These are phyloP conservation scores for Thozetella sp. DNA, from an alignment of 495 filamentous ascomycete species.

Conservation along the genomic window DNA sequence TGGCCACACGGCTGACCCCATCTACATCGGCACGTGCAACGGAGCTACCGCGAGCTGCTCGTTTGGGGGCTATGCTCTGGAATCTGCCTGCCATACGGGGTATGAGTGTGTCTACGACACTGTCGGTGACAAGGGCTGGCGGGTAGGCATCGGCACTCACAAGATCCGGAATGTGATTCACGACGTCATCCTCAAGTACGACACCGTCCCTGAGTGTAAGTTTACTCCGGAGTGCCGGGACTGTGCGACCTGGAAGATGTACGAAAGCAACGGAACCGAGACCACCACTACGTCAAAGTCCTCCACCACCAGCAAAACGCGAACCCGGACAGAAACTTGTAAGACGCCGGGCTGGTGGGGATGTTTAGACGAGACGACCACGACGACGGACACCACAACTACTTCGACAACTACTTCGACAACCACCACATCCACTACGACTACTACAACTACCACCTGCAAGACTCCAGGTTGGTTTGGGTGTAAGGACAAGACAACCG, in stretches of 20 bases:
- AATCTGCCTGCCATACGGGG: constrained; percentile 88
- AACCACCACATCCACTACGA: constrained; percentile 43
- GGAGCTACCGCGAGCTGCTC: constrained; percentile 85
- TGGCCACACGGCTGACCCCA: constrained; percentile 92
- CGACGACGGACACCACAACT: constrained; percentile 38
- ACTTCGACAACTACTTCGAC: constrained; percentile 45
- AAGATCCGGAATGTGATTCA: constrained; percentile 82
- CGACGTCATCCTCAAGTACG: constrained; percentile 83
- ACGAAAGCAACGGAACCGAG: constrained; percentile 83
- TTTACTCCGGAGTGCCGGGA: constrained; percentile 79
- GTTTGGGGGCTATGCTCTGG: constrained; percentile 92
- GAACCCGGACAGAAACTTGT: constrained; percentile 80
- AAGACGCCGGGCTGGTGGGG: constrained; percentile 87
- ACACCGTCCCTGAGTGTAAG: constrained; percentile 72
- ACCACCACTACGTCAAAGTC: constrained; percentile 64
- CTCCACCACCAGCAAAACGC: constrained; percentile 56
- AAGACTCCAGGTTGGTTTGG: constrained; percentile 73
- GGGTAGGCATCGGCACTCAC: constrained; percentile 83
- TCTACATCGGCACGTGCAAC: constrained; percentile 94
- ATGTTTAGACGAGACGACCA: constrained; percentile 66
- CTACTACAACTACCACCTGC: constrained; percentile 57
- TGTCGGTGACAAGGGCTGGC: constrained; percentile 86
- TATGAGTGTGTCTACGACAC: constrained; percentile 89
- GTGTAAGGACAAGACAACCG: constrained; percentile 51
- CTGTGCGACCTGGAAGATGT: constrained; percentile 93